Conservation (phyloP, 306 rosid species). For the Chamaecrista fasciculata region DNA sequence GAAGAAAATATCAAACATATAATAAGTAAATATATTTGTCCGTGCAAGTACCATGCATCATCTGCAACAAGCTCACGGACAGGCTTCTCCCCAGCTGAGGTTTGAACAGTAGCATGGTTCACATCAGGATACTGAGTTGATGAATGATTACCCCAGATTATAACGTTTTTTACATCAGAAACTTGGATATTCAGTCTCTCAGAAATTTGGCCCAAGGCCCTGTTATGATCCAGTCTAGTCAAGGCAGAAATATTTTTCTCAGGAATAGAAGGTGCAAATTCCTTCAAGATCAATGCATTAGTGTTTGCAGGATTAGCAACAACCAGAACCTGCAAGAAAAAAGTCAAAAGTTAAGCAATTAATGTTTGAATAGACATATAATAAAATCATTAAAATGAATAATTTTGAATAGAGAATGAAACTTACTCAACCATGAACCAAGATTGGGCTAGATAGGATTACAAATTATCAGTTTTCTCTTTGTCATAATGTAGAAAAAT, state of each 20-base stretch:
- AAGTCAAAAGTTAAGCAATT: not conserved
- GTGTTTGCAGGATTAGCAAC: conserved; percentile 99
- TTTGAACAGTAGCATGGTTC: conserved; percentile 82
- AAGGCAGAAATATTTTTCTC: conserved; percentile 83
- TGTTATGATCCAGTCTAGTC: conserved; percentile 95
- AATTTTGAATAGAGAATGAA: not conserved
- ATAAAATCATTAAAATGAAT: conserved; percentile 1
- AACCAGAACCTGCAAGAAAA: conserved; percentile 78
- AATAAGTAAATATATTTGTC: not conserved
- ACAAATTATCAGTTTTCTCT: not conserved
- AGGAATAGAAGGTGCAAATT: conserved; percentile 91
- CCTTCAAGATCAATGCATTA: conserved; percentile 96
- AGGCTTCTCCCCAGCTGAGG: conserved; percentile 70
- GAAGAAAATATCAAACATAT: not conserved
- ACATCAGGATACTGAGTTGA: conserved; percentile 98
- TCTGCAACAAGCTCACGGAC: conserved; percentile 80
- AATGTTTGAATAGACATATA: not conserved
- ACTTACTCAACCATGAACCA: not conserved
- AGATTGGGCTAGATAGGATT: not conserved
- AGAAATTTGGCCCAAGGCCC: conserved; percentile 97
- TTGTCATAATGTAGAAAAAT: no score
- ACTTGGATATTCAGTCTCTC: conserved; percentile 82
- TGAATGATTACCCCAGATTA: conserved; percentile 99
- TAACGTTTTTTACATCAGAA: conserved; percentile 83
- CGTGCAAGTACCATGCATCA: conserved; percentile 67